These are phyloP conservation scores for Wallacemonas sp. DNA, from an alignment of 208 protist species.

Conservation along the genomic window DNA sequence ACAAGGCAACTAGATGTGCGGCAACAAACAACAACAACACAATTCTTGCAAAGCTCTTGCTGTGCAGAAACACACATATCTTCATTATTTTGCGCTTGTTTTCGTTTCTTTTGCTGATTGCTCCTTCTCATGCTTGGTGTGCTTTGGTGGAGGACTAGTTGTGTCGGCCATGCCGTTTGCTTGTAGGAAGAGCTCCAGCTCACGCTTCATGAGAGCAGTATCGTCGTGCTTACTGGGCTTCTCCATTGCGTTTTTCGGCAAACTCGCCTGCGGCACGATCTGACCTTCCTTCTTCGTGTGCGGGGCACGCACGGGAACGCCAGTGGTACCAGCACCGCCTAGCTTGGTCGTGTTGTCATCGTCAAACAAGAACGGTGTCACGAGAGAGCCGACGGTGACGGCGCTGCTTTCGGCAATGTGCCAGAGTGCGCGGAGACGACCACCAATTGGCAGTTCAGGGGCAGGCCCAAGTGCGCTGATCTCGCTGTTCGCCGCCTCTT, in stretches of 20 bases:
- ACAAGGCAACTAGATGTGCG: too few relatives aligned
- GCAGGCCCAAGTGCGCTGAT: slow-evolving; percentile 38
- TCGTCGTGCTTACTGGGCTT: slow-evolving; percentile 57
- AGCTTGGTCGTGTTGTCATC: neutral
- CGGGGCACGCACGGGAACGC: neutral
- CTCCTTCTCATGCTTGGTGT: neutral
- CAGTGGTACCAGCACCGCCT: slow-evolving; percentile 3
- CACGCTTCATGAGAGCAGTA: slow-evolving; percentile 28
- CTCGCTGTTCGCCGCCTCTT: slow-evolving; percentile 17
- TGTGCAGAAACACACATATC: neutral
- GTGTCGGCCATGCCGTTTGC: neutral
- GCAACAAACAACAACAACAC: too few relatives aligned
- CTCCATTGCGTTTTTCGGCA: slow-evolving; percentile 21
- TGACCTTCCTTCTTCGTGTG: neutral
- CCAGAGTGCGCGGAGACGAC: slow-evolving; percentile 33
- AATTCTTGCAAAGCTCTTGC: too few relatives aligned
- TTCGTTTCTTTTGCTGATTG: too few relatives aligned
- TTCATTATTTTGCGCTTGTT: neutral
- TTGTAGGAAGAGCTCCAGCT: slow-evolving; percentile 28
- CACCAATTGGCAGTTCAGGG: slow-evolving; percentile 33
- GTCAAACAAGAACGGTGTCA: slow-evolving; percentile 4
- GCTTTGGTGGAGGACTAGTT: neutral
- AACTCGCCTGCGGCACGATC: slow-evolving; percentile 17
- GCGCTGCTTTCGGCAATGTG: slow-evolving; percentile 22
- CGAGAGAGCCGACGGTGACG: slow-evolving; percentile 12